These are phyloP conservation scores for Penicillium sp. DNA, from an alignment of 2,329 filamentous ascomycete genomes.

Conservation along the genomic window DNA sequence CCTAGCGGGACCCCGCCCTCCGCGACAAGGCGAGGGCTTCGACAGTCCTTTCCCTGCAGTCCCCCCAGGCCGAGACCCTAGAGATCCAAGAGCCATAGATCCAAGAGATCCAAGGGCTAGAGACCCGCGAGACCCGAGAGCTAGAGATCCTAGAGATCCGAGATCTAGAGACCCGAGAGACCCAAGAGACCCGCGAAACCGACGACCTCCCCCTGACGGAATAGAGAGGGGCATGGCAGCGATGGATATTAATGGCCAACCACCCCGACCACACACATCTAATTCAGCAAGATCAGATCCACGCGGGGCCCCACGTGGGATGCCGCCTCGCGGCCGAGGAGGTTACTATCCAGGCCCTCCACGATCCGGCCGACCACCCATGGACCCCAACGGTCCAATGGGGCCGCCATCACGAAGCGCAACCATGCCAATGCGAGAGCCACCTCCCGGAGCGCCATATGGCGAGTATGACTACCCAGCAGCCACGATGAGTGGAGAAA, in stretches of 20 bases:
- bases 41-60: conserved; percentile 54
- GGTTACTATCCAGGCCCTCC: conserved; percentile 25
- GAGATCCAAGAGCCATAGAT: not conserved
- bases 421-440: conserved; percentile 35
- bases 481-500: conserved; percentile 11
- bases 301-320: conserved; percentile 28
- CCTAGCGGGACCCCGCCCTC: conserved; percentile 19
- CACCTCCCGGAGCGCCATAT: conserved; percentile 35
- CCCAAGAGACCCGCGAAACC: conserved; percentile 31
- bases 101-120: not conserved
- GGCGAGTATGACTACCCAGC: conserved; percentile 29
- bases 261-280: conserved; percentile 42
- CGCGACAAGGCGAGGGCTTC: conserved; percentile 44
- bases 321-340: conserved; percentile 25
- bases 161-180: conserved; percentile 8
- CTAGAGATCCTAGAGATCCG: not conserved
- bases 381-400: conserved; percentile 20
- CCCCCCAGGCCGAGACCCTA: conserved; percentile 24
- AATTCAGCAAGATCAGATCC: conserved; percentile 35
- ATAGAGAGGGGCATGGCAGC: conserved; percentile 42
- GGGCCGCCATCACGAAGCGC: conserved; percentile 37
- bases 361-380: conserved; percentile 24
- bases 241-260: conserved; percentile 38
- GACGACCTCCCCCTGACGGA: conserved; percentile 32
- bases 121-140: conserved; percentile 33